Evolutionary conservation across 768 basidiomycete species (phyloP), one percentile per base, ranked within the genome.

Genomic region (Rossbeevera mucosa): DNA sequence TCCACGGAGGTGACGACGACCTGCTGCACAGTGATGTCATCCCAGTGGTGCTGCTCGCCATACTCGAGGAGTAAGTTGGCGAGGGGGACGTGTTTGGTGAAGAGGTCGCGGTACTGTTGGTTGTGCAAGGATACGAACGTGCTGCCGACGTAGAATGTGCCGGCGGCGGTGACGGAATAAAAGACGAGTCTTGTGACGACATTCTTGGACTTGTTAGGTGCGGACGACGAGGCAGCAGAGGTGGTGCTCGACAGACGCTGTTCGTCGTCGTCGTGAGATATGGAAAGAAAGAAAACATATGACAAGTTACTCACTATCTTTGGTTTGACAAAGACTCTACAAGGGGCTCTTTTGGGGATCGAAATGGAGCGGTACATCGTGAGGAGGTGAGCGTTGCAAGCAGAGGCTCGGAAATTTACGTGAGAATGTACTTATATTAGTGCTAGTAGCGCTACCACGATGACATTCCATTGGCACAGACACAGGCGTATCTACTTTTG

Each of bases 121-220:
- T 80, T 84, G 61, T 86, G 80, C 73, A 88, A 86, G 20, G 91
- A 82, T 52, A 83, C 72, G 68, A 89, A 87, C 8, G 86, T 80
- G 69, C 91, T 91, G 47, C 85, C 82, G 53, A 85, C 72, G 76
- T 94, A 95, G 74, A 93, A 92, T 16, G 84, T 82, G 44, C 85
- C 81, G 16, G 82, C 81, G 20, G 82, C 76, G 9, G 81, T 76
- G 40, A 85, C 71, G 14, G 89, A 84, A 49, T 86, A 82, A 69
- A 85, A 74, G 28, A 94, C 65, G 47, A 91, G 70, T 47, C 72
- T 76, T 51, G 83, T 79, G 43, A 90, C 70, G 49, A 82, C 52
- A 45, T 71, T 67, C 55, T 72, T 80, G 65, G 79, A 78, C 69
- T 81, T 82, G 64, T 77, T 76, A 7, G 80, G 77, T 8, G 61